Percentiles rank a stretch among this genome's conserved stretches.
These are phyloP conservation scores for Psilocybe azurescens DNA, from an alignment of 768 basidiomycete genomes.

Conservation along the genomic window DNA sequence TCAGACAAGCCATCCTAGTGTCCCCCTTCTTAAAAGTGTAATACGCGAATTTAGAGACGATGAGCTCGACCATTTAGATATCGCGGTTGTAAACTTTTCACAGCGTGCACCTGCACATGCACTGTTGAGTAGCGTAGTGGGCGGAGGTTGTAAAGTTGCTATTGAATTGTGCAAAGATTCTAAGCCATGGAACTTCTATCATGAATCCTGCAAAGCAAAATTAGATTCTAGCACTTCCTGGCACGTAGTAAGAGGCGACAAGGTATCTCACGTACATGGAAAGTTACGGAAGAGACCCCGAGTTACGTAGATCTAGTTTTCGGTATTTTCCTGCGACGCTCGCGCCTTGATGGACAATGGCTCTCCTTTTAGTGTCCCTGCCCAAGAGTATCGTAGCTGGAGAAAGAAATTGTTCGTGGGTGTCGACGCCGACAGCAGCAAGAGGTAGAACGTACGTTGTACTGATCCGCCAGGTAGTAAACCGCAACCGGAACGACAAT, in stretches of 20 bases:
- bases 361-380: constrained; percentile 35
- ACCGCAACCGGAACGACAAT: constrained; percentile 67
- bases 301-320: not conserved
- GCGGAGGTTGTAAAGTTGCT: constrained; percentile 85
- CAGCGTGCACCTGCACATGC: constrained; percentile 94
- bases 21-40: constrained; percentile 73
- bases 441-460: constrained; percentile 47
- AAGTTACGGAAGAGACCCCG: not conserved
- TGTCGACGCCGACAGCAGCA: constrained; percentile 47
- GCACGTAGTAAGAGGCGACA: not conserved
- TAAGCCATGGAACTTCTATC: constrained; percentile 36
- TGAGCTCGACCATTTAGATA: constrained; percentile 93
- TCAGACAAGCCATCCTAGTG: constrained; percentile 74
- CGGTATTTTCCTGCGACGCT: not conserved
- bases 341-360: constrained; percentile 8
- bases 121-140: constrained; percentile 83
- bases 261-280: not conserved
- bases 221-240: not conserved
- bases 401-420: constrained; percentile 2
- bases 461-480: constrained; percentile 51
- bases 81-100: constrained; percentile 85
- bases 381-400: constrained; percentile 61
- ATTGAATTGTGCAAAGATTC: constrained; percentile 88
- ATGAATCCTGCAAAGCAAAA: not conserved
- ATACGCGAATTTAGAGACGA: constrained; percentile 91